phyloP scores from a whole-genome alignment of 352 stramenopile genomes.

The Phytophthora tubulina region DNA sequence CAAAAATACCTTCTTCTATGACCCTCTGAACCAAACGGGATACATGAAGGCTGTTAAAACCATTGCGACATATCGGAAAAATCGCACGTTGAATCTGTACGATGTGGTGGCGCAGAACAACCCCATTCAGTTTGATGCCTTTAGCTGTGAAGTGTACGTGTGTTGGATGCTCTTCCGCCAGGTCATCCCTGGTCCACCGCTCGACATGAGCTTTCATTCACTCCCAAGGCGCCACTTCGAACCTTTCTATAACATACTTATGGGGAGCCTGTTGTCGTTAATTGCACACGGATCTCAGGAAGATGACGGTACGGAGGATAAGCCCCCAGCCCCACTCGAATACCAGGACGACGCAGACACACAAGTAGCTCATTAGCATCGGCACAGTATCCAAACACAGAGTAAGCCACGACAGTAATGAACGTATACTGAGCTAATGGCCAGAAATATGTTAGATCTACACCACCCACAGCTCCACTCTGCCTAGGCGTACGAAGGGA shows the following conservation, averaged over 20 bases:
- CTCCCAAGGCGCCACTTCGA: slow-evolving; percentile 14
- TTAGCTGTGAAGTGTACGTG: slow-evolving; percentile 30
- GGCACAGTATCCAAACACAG: no score
- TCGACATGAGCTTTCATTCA: slow-evolving; percentile 1
- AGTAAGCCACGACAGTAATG: no score
- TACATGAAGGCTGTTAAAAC: background rate
- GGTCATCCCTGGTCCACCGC: background rate
- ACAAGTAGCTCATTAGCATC: background rate
- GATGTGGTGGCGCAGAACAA: slow-evolving; percentile 18
- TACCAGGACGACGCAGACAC: background rate
- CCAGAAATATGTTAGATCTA: background rate
- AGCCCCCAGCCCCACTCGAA: background rate
- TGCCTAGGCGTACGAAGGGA: no score
- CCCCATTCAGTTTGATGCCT: slow-evolving; percentile 27
- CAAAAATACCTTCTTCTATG: slow-evolving; percentile 15
- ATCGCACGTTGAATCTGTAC: background rate
- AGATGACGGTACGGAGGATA: background rate
- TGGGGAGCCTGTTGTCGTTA: background rate
- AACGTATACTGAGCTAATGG: background rate
- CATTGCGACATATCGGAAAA: background rate
- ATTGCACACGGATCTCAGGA: background rate
- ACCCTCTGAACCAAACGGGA: background rate
- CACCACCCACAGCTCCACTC: no score
- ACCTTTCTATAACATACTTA: slow-evolving; percentile 19
- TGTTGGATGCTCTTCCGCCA: slow-evolving; percentile 29